These are phyloP conservation scores for Penicillium canariense DNA, from an alignment of 495 filamentous ascomycete genomes.

Conservation along the genomic window DNA sequence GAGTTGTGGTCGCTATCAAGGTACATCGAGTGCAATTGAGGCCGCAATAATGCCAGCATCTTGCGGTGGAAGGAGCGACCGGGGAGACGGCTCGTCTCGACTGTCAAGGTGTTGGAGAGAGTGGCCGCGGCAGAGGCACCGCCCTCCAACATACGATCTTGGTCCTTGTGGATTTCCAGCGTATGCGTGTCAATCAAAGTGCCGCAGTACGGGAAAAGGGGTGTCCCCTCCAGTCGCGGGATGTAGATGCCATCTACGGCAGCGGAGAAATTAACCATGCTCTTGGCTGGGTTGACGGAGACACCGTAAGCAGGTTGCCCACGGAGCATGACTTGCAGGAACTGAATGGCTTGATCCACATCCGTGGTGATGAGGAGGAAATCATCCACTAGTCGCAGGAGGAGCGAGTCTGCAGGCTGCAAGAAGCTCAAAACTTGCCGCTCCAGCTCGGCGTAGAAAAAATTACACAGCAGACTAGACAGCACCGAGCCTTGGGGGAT, in stretches of 20 bases:
- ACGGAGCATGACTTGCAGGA: slow-evolving; percentile 73
- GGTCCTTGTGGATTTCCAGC: slow-evolving; percentile 68
- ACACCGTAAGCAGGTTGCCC: slow-evolving; percentile 81
- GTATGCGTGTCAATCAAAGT: slow-evolving; percentile 70
- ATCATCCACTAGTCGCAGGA: slow-evolving; percentile 86
- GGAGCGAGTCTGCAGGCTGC: slow-evolving; percentile 53
- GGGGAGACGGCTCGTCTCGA: slow-evolving; percentile 66
- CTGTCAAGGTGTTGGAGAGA: slow-evolving; percentile 64
- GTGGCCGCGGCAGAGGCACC: slow-evolving; percentile 36
- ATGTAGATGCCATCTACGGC: slow-evolving; percentile 54
- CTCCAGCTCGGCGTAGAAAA: slow-evolving; percentile 91
- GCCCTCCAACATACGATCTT: slow-evolving; percentile 48
- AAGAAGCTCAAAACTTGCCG: slow-evolving; percentile 64
- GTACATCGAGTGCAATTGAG: slow-evolving; percentile 85
- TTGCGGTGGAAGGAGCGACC: slow-evolving; percentile 78
- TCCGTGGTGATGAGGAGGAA: slow-evolving; percentile 84
- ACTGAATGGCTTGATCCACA: slow-evolving; percentile 58
- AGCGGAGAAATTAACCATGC: slow-evolving; percentile 81
- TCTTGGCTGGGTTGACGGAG: slow-evolving; percentile 71
- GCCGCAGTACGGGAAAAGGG: slow-evolving; percentile 84
- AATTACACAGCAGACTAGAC: slow-evolving; percentile 84
- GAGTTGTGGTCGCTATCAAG: slow-evolving; percentile 83
- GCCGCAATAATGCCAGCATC: slow-evolving; percentile 75
- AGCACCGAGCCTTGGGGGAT: slow-evolving; percentile 92
- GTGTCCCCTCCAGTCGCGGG: slow-evolving; percentile 43